Percentiles rank a stretch among this genome's conserved stretches.
These are phyloP conservation scores for Canavalia gladiata DNA, from an alignment of 306 rosid species.

Conservation along the genomic window DNA sequence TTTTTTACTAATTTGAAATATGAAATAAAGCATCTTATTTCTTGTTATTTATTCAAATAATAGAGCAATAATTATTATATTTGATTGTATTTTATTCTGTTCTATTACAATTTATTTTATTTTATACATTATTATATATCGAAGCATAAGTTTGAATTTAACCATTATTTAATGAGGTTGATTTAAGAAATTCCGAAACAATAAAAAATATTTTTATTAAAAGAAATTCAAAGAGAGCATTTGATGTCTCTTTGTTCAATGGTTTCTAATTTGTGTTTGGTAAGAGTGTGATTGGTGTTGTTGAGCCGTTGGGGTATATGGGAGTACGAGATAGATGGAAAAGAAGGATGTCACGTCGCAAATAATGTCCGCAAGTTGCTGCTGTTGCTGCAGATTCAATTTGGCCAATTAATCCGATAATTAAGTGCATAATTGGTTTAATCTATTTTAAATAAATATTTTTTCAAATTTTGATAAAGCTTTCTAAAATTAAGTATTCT, in stretches of 20 bases:
- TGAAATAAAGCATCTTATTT: too few relatives aligned
- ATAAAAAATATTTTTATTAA: neutral
- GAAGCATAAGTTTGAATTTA: neutral
- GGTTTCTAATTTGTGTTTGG: constrained; percentile 11
- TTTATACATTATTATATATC: neutral
- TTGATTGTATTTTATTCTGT: neutral
- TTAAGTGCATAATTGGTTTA: too few relatives aligned
- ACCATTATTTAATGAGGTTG: neutral
- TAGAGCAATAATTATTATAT: too few relatives aligned
- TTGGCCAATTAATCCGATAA: too few relatives aligned
- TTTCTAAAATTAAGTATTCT: too few relatives aligned
- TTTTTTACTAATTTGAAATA: too few relatives aligned
- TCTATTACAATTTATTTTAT: neutral
- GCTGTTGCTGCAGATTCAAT: too few relatives aligned
- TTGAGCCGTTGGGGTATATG: neutral
- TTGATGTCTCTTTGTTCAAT: neutral
- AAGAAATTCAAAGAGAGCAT: neutral
- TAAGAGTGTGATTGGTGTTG: constrained; percentile 15
- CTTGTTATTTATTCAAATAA: too few relatives aligned
- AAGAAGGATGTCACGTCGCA: too few relatives aligned
- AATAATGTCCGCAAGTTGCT: too few relatives aligned
- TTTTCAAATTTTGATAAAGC: too few relatives aligned
- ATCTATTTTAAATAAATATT: too few relatives aligned
- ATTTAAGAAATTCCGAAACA: neutral
- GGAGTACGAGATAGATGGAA: neutral